Conservation (phyloP, 2,329 filamentous ascomycete species). For the Raffaelea albimanens region DNA sequence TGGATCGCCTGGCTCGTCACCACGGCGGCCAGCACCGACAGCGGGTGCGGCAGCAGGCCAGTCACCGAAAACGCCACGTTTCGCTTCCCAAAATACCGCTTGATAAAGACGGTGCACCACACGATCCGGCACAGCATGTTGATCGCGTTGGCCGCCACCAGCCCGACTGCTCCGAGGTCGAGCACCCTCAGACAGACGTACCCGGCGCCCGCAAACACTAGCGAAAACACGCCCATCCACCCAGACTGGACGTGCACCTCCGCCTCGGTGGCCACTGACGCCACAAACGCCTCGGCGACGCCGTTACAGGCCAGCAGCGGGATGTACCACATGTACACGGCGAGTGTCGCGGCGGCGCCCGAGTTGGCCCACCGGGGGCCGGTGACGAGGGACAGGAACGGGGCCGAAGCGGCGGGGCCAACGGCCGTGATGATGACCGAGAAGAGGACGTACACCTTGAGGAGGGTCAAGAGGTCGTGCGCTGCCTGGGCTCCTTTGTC, state of each 20-base stretch:
- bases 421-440: conserved; percentile 59
- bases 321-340: conserved; percentile 84
- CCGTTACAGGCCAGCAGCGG: conserved; percentile 89
- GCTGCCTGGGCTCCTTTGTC: conserved; percentile 26
- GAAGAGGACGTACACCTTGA: conserved; percentile 66
- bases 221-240: conserved; percentile 79
- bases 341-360: conserved; percentile 52
- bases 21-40: conserved; percentile 32
- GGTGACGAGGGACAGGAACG: conserved; percentile 65
- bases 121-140: conserved; percentile 81
- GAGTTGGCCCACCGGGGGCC: conserved; percentile 67
- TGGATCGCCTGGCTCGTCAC: conserved; percentile 32
- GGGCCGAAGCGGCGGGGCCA: conserved; percentile 66
- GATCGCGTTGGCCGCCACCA: conserved; percentile 79
- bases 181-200: conserved; percentile 65
- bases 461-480: conserved; percentile 50
- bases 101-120: conserved; percentile 72
- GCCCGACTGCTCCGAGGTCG: conserved; percentile 62
- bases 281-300: conserved; percentile 84
- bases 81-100: conserved; percentile 45
- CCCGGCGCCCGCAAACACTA: conserved; percentile 63
- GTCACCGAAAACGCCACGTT: conserved; percentile 30
- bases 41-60: conserved; percentile 32
- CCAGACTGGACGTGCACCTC: conserved; percentile 69
- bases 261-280: conserved; percentile 67